These are phyloP conservation scores for Collybiopsis luxurians DNA, from an alignment of 768 basidiomycete genomes.

Conservation along the genomic window DNA sequence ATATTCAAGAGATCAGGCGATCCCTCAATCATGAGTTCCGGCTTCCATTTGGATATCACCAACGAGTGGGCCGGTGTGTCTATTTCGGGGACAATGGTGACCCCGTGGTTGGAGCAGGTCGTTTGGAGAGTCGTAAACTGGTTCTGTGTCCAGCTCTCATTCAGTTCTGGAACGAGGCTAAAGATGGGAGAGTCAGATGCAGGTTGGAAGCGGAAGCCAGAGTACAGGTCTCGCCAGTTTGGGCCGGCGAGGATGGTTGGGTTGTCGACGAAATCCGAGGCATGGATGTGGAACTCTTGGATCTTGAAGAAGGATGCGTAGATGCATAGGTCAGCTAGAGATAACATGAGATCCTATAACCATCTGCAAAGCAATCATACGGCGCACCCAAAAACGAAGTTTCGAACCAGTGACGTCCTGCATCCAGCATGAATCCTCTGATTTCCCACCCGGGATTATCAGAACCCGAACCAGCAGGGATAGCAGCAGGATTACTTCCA, in stretches of 20 bases:
- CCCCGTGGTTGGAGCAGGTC: slow-evolving; percentile 33
- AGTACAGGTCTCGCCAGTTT: slow-evolving; percentile 38
- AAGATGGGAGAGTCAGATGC: slow-evolving; percentile 27
- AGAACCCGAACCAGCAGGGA: slow-evolving; percentile 31
- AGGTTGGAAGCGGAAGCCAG: slow-evolving; percentile 40
- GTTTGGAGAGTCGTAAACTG: slow-evolving; percentile 32
- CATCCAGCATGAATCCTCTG: slow-evolving; percentile 45
- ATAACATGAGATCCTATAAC: neutral
- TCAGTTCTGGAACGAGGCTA: slow-evolving; percentile 32
- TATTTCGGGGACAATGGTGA: slow-evolving; percentile 40
- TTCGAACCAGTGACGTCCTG: slow-evolving; percentile 43
- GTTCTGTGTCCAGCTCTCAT: slow-evolving; percentile 37
- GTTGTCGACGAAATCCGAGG: slow-evolving; percentile 32
- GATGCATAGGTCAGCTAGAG: slow-evolving; percentile 37
- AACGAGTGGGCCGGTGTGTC: slow-evolving; percentile 44
- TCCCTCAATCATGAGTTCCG: slow-evolving; percentile 31
- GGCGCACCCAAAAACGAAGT: slow-evolving; percentile 33
- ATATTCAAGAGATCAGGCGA: slow-evolving; percentile 36
- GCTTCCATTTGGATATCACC: slow-evolving; percentile 43
- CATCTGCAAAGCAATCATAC: no score
- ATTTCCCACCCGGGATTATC: slow-evolving; percentile 44
- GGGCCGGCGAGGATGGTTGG: slow-evolving; percentile 15
- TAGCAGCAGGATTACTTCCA: slow-evolving; percentile 11
- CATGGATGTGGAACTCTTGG: slow-evolving; percentile 41
- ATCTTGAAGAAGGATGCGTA: slow-evolving; percentile 46